Conservation (phyloP, 2,329 filamentous ascomycete species). For the Fusarium sp. region DNA sequence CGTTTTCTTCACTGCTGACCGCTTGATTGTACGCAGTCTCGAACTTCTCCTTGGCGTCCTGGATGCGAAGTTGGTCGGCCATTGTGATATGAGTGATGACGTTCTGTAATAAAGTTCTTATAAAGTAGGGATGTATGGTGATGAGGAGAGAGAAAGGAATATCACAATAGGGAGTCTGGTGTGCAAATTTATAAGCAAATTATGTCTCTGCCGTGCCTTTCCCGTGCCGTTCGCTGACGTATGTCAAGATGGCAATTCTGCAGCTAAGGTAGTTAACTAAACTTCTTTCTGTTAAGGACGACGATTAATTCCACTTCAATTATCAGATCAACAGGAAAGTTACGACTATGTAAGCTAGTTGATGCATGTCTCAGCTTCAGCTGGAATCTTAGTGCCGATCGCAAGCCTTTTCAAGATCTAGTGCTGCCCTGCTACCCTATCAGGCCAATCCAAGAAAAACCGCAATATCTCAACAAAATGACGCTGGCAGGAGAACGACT, state of each 20-base stretch:
- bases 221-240: neutral
- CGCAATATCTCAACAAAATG: neutral
- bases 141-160: too few relatives aligned
- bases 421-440: neutral
- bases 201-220: fast-evolving
- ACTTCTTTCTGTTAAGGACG: fast-evolving
- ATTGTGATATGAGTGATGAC: neutral
- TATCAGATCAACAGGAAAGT: neutral
- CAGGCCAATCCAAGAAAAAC: neutral
- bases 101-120: fast-evolving
- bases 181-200: neutral
- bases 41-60: neutral
- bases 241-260: neutral
- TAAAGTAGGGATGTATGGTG: neutral
- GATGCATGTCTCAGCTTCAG: neutral
- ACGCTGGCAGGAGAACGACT: fast-evolving
- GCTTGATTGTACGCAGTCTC: fast-evolving
- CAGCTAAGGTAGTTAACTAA: neutral
- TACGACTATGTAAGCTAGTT: neutral
- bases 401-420: neutral
- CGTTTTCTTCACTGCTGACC: fast-evolving
- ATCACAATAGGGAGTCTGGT: too few relatives aligned
- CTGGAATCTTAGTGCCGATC: neutral
- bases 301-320: neutral
- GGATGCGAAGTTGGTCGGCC: neutral